Conservation (phyloP, 805 yeast genomes). For the Pichia nakasei region DNA sequence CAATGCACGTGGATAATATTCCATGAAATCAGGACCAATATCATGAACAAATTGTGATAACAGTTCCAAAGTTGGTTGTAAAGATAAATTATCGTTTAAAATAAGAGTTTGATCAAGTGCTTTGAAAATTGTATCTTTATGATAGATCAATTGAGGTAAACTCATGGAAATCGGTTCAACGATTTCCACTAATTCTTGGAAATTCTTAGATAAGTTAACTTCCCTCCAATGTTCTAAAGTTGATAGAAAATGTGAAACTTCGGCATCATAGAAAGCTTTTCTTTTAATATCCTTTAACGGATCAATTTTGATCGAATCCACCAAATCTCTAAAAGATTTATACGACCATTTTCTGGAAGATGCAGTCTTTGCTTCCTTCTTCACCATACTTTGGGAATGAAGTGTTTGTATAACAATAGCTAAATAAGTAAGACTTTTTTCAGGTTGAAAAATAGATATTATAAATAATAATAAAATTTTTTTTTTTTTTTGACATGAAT, state of each 20-base stretch:
- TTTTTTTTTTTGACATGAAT: not conserved
- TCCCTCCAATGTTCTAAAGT: conserved; percentile 85
- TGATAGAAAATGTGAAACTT: conserved; percentile 68
- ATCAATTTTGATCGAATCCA: conserved; percentile 78
- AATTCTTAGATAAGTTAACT: conserved; percentile 66
- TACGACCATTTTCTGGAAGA: conserved; percentile 53
- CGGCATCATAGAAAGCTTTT: conserved; percentile 62
- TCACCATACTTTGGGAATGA: no score
- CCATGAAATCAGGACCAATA: conserved; percentile 81
- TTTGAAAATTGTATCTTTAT: conserved; percentile 50
- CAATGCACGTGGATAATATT: conserved; percentile 49
- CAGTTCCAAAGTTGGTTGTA: conserved; percentile 75
- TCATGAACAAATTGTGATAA: conserved; percentile 85
- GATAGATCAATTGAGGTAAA: conserved; percentile 71
- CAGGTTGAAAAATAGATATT: no score
- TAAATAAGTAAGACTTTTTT: no score
- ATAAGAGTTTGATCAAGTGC: conserved; percentile 33
- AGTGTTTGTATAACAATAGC: no score
- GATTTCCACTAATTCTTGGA: conserved; percentile 51
- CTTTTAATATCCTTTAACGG: conserved; percentile 45
- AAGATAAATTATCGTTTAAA: conserved; percentile 56
- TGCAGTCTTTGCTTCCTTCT: conserved; percentile 39
- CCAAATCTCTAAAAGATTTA: conserved; percentile 73
- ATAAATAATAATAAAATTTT: no score
- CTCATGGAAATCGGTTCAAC: conserved; percentile 53